Base-by-base conservation (phyloP, 164 flowering plant species). In the Vitis labrusca region DNA sequence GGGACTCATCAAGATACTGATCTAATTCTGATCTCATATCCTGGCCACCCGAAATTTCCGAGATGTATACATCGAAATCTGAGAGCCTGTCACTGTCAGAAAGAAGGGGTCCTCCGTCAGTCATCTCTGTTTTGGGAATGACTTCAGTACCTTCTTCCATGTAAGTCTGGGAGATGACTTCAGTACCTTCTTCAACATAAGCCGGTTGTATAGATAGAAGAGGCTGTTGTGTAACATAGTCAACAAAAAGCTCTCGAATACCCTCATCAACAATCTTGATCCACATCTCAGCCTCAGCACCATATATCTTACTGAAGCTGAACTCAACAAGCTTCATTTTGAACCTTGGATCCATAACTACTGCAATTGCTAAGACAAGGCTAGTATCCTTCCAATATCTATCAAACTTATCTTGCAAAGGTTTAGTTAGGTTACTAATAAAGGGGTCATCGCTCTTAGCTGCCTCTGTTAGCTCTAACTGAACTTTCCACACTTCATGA, bases 291-390 rank as follows among this genome's bases (percentile, higher is more conserved):
- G 88, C 88, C 59, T 86, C 80, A n/a, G 84, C 89, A 5, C 93
- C 94, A 66, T 83, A 93, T 1, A 92, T 71, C 74, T 83, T 88
- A 23, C 81, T 10, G 76, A 91, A 93, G 61, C 83, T 86, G 74
- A 84, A 86, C 71, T 86, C 91, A 37, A 95, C 87, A 55, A 95
- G 85, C 80, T 86, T 86, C 88, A 90, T 82, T 70, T 91, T 94
- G 76, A 82, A 89, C 64, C 99, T 84, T 8, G 99, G 99, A 79
- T 94, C 99, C 94, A 94, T 84, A 15, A 83, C 88, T 3, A 87
- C 94, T 37, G 93, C 92, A 73, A 80, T 61, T 0, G 97, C 91
- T 66, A 94, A 77, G 50, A 89, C 81, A 10, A 91, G 70, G 75
- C 75, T 74, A 67, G 85, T 80, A 15, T 80, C 86, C n/a, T 65